phyloP scores from a whole-genome alignment of 2,329 filamentous ascomycete genomes.

The Ophiocordyceps camponoti-saundersi region DNA sequence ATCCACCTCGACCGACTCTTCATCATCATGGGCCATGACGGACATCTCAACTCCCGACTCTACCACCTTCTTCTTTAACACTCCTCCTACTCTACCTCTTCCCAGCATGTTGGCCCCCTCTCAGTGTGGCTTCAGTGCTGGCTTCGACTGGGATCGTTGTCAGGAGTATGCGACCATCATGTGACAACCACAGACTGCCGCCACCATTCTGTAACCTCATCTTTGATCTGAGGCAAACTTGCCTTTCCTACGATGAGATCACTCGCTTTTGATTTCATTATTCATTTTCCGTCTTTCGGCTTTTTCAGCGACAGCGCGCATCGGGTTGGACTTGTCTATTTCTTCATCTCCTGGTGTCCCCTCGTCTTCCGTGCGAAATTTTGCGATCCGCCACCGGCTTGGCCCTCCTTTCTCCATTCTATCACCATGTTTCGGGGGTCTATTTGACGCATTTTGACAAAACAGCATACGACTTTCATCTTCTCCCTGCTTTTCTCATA shows the following conservation, averaged over 20 bases:
- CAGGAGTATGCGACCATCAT: constrained; percentile 77
- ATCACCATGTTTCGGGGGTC: background rate
- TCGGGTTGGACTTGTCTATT: constrained; percentile 12
- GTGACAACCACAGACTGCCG: constrained; percentile 47
- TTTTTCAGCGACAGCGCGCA: constrained; percentile 24
- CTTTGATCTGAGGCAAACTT: background rate
- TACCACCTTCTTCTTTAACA: constrained; percentile 62
- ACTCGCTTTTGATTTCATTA: constrained; percentile 13
- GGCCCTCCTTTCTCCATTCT: too few species aligned
- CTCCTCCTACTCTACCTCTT: constrained; percentile 60
- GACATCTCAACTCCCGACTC: constrained; percentile 58
- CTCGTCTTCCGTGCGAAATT: background rate
- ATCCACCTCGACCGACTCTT: constrained; percentile 61
- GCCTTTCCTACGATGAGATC: constrained; percentile 2
- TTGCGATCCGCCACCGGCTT: too few species aligned
- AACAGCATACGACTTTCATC: constrained; percentile 26
- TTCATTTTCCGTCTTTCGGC: constrained; percentile 19
- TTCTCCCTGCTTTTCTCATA: constrained; percentile 7
- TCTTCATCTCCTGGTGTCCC: constrained; percentile 13
- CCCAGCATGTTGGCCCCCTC: constrained; percentile 67
- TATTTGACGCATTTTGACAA: constrained; percentile 11
- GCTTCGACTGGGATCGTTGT: constrained; percentile 76
- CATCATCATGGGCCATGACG: constrained; percentile 65
- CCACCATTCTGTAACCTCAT: constrained; percentile 7
- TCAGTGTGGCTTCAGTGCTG: constrained; percentile 60